These are phyloP conservation scores for Pichia sp. DNA, from an alignment of 1,139 yeast species.

Conservation along the genomic window DNA sequence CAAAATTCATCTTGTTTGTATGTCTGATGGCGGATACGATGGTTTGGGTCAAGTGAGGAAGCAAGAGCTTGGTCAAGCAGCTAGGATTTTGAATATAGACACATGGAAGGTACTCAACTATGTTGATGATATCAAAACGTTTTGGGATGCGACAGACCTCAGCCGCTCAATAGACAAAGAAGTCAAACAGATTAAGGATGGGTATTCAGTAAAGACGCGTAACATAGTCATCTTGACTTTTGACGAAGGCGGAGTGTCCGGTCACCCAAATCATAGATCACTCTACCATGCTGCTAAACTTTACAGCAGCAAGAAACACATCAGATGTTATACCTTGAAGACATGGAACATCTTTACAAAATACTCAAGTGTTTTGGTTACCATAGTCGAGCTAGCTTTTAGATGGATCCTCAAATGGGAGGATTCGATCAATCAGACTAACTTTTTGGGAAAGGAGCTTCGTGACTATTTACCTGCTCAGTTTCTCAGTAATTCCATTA, in stretches of 20 bases:
- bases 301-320: constrained; percentile 23
- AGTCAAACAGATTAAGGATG: constrained; percentile 9
- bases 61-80: constrained; percentile 52
- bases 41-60: constrained; percentile 61
- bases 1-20: constrained; percentile 54
- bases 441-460: not conserved
- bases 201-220: constrained; percentile 11
- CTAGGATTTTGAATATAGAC: constrained; percentile 45
- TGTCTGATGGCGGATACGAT: constrained; percentile 72
- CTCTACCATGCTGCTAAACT: constrained; percentile 47
- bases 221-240: constrained; percentile 62
- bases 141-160: constrained; percentile 53
- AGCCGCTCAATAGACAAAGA: constrained; percentile 17
- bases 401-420: constrained; percentile 3
- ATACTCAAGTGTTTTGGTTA: constrained; percentile 43
- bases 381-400: constrained; percentile 33
- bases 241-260: constrained; percentile 76
- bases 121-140: constrained; percentile 65
- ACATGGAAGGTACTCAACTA: constrained; percentile 46
- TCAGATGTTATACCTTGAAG: constrained; percentile 25
- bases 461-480: not conserved
- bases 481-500: constrained; percentile 19
- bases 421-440: not conserved
- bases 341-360: constrained; percentile 43
- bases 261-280: constrained; percentile 80